Conservation (phyloP, 148 eudicot genomes). For the Rhododendron vialii region DNA sequence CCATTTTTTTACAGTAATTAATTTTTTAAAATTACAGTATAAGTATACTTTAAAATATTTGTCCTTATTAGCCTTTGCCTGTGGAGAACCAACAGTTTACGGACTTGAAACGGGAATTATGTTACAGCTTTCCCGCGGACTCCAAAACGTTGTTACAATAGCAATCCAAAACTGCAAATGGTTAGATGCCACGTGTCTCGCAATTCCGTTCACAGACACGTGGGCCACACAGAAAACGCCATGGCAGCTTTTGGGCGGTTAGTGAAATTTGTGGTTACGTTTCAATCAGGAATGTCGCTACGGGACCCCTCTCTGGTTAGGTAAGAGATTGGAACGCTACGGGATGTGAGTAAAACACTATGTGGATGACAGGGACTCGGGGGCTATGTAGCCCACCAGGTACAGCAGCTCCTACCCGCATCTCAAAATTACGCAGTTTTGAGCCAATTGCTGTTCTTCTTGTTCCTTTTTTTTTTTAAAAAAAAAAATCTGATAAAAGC, state of each 20-base stretch:
- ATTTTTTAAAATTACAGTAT: too few relatives aligned
- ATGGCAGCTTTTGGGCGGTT: background rate
- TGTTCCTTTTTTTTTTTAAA: too few relatives aligned
- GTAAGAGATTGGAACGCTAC: background rate
- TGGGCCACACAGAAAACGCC: constrained; percentile 1
- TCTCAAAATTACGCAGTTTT: too few relatives aligned
- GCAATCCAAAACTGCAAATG: background rate
- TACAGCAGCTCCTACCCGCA: too few relatives aligned
- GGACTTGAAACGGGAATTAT: constrained; percentile 7
- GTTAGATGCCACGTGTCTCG: background rate
- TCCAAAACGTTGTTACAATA: background rate
- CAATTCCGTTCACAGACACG: background rate
- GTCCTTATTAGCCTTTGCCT: background rate
- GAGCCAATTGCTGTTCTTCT: too few relatives aligned
- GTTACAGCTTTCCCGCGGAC: background rate
- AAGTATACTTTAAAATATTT: too few relatives aligned
- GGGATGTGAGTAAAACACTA: background rate
- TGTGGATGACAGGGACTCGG: background rate
- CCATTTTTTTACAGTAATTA: too few relatives aligned
- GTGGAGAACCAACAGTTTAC: background rate
- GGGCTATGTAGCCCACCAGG: too few relatives aligned
- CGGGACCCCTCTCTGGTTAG: background rate
- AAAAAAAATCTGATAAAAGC: too few relatives aligned
- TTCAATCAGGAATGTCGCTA: background rate
- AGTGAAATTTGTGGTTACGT: background rate